A percentile compares a stretch with the other conserved stretches of the same genome.
Conservation (phyloP, 768 basidiomycete genomes). For the Tricholomella constricta region DNA sequence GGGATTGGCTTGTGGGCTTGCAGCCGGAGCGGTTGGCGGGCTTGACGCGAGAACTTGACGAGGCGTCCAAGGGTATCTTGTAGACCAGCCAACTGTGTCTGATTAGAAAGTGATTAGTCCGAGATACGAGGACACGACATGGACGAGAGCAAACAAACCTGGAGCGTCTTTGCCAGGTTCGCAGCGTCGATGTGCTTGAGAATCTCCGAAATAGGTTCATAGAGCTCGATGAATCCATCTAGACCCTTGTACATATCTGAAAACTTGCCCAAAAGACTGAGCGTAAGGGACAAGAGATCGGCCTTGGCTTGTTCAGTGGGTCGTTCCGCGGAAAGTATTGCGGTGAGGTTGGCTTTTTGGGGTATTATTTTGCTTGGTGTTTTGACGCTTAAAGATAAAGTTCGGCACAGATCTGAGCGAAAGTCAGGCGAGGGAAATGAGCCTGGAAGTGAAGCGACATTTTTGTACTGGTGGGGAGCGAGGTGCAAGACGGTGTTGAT, state of each 20-base stretch:
- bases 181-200: constrained; percentile 53
- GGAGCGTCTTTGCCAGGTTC: constrained; percentile 49
- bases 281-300: constrained; percentile 62
- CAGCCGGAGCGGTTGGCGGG: constrained; percentile 76
- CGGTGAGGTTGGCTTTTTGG: constrained; percentile 48
- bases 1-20: constrained; percentile 97
- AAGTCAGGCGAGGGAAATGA: constrained; percentile 76
- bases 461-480: constrained; percentile 59
- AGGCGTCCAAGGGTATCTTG: constrained; percentile 57
- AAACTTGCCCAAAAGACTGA: constrained; percentile 67
- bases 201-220: constrained; percentile 62
- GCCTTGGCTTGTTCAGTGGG: constrained; percentile 67
- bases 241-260: constrained; percentile 77
- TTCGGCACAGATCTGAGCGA: constrained; percentile 44
- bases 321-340: constrained; percentile 38
- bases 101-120: constrained; percentile 13
- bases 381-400: constrained; percentile 41
- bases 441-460: constrained; percentile 57
- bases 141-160: constrained; percentile 42
- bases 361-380: constrained; percentile 41
- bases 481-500: constrained; percentile 72
- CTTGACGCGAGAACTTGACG: constrained; percentile 70
- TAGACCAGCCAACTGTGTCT: constrained; percentile 51
- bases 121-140: constrained; percentile 6
- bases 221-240: constrained; percentile 86